These are phyloP conservation scores for Nowakowskiella sp. DNA, from an alignment of 192 early-diverging fungal genomes.

Conservation along the genomic window DNA sequence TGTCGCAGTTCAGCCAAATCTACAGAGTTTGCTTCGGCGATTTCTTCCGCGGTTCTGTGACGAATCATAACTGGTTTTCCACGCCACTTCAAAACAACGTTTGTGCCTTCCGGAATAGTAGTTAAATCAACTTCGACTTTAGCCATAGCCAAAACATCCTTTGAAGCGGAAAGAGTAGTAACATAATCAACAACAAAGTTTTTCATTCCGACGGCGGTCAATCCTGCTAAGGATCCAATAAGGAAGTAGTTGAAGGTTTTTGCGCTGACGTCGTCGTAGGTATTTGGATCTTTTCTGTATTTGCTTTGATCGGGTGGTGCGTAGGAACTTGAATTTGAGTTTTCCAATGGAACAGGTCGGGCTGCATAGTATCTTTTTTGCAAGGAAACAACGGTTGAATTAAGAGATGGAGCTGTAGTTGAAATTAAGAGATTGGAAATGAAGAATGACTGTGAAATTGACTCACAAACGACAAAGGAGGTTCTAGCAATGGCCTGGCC, in stretches of 20 bases:
- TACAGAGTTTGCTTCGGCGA: conserved; percentile 81
- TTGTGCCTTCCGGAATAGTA: conserved; percentile 92
- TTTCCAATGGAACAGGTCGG: no score
- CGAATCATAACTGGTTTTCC: conserved; percentile 98
- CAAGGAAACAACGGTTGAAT: no score
- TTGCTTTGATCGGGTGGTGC: not conserved
- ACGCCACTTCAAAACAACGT: conserved; percentile 83
- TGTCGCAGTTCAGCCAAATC: conserved; percentile 76
- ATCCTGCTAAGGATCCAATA: conserved; percentile 79
- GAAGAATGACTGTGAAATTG: no score
- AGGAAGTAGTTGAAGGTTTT: conserved; percentile 82
- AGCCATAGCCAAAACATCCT: conserved; percentile 94
- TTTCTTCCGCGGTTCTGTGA: conserved; percentile 92
- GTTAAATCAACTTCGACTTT: conserved; percentile 92
- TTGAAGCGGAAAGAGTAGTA: conserved; percentile 86
- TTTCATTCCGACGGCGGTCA: conserved; percentile 79
- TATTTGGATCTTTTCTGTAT: not conserved
- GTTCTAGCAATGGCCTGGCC: no score
- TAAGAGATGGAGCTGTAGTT: no score
- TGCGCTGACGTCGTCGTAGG: conserved; percentile 25
- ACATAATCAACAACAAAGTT: conserved; percentile 79
- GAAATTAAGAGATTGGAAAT: no score
- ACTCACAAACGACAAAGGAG: no score
- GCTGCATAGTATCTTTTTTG: no score
- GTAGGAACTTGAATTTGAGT: not conserved